These are phyloP conservation scores for Pilatotrama ljubarskyi DNA, from an alignment of 768 basidiomycete genomes.

Conservation along the genomic window DNA sequence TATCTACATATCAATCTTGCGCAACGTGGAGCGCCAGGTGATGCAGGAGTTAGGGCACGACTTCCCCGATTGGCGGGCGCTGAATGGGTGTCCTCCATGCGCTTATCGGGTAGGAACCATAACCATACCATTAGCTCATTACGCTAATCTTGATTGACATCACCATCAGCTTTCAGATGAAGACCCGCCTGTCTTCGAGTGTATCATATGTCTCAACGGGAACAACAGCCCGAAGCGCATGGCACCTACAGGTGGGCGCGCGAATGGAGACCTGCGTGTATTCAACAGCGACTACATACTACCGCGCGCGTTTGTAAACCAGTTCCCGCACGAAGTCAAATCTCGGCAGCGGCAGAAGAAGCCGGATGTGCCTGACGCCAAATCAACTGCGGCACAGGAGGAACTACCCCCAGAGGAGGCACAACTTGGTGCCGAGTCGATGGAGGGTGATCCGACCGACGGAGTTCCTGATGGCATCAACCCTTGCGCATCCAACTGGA, in stretches of 20 bases:
- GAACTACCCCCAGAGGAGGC: background rate
- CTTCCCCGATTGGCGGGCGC: conserved; percentile 33
- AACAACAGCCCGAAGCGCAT: conserved; percentile 29
- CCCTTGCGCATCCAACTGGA: conserved; percentile 36
- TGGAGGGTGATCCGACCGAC: conserved; percentile 25
- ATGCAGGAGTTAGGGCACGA: conserved; percentile 30
- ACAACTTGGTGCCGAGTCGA: conserved; percentile 27
- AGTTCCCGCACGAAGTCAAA: conserved; percentile 34
- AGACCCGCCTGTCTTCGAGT: conserved; percentile 14
- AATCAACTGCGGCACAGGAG: background rate
- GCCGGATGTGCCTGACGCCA: background rate
- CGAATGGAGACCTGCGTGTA: conserved; percentile 16
- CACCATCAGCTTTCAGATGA: conserved; percentile 32
- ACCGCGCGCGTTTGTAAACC: conserved; percentile 27
- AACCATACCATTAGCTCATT: background rate
- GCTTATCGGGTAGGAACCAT: conserved; percentile 31
- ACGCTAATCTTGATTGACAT: background rate
- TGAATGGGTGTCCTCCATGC: conserved; percentile 40
- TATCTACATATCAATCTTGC: conserved; percentile 34
- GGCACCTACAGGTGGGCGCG: conserved; percentile 19
- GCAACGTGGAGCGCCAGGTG: conserved; percentile 25
- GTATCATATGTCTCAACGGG: conserved; percentile 17
- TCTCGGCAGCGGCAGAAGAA: conserved; percentile 23
- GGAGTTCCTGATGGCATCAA: conserved; percentile 23
- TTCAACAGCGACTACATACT: conserved; percentile 32